Evolutionary conservation across 164 flowering plant species (phyloP), one percentile per base, ranked within the genome.

Genomic region (Vitis rotundifolia): DNA sequence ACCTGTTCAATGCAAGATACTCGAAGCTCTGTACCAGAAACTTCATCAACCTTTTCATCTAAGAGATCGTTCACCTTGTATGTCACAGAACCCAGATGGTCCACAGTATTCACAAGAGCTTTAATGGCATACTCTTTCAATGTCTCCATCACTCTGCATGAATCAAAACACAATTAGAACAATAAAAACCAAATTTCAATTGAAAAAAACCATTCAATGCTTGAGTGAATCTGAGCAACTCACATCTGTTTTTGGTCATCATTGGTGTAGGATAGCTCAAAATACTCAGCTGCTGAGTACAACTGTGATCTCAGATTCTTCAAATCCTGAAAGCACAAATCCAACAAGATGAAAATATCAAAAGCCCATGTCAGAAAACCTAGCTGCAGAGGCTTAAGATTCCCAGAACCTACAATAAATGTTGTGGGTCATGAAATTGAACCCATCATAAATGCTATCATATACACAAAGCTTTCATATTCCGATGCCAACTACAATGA

Each of bases 201-300:
- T 11, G 50, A 8, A 18, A 49, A 73, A 28, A 26, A 68, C 29
- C 48, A 48, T 19, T 19, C 44, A 1, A 26, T 37, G 44, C 18
- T 11, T 3, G 12, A 14, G 69, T 44, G 18, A 66, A 68, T n/a
- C n/a, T 55, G 49, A 72, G 60, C 13, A 15, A 78, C 93, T 80
- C 78, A 95, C 99, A 79, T 68, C 68, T 89, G 86, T 72, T 93
- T 93, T 67, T 91, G 92, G 59, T 89, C 90, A 71, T 93, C 97
- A 60, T 90, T 91, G 31, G 87, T 76, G 75, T 90, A 95, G 28
- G 97, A 91, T 49, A 81, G 68, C 79, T 95, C 99, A 75, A 95
- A 93, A 73, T 91, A 91, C 73, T 95, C 97, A 3, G 98, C 98
- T 59, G 98, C 99, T 19, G 98, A 89, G 79, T 95, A 95, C 64